Evolutionary conservation across 257 asterid species (phyloP), one percentile per base, ranked within the genome.

Genomic region (Asclepias syriaca): DNA sequence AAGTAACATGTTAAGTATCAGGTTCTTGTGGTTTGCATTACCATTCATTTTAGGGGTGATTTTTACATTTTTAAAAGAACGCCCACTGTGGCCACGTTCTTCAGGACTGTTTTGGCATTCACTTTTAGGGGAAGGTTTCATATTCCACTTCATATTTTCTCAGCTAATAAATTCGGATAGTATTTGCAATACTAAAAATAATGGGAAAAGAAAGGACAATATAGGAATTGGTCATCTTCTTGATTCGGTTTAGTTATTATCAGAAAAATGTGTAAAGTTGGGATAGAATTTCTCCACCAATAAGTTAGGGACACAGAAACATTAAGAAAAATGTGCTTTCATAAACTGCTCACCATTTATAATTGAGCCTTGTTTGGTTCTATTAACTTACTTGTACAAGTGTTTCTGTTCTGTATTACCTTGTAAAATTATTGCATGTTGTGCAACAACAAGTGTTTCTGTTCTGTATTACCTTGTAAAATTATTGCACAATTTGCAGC

Each of bases 401-500:
- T 13, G n/a, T 11, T 48, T 3, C 8, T 8, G 15, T 6, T 8
- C 37, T 6, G n/a, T 24, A 19, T 69, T 34, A 60, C 46, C 19
- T 80, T 66, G 21, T 67, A 45, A 75, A 63, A 37, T 11, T 49
- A 57, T 77, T 72, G 14, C 21, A 34, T 60, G 59, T 65, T 71
- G 57, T 71, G 57, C 65, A n/a, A 70, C 67, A n/a, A 68, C 61
- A 18, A 57, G 14, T 13, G n/a, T 11, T 48, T 3, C 8, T 8
- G 15, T 6, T 8, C 37, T 6, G n/a, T 24, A 19, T 69, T 34
- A 60, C 46, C 19, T 80, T 66, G 21, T 67, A 45, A 75, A 63
- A 37, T 11, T 49, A 57, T 77, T 72, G 14, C 21, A 34, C 67
- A 72, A 46, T 57, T 32, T 83, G 78, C 85, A 92, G 98, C 96